Evolutionary conservation across 2,329 filamentous ascomycete genomes (phyloP).

Genomic region (Fusarium sp.): DNA sequence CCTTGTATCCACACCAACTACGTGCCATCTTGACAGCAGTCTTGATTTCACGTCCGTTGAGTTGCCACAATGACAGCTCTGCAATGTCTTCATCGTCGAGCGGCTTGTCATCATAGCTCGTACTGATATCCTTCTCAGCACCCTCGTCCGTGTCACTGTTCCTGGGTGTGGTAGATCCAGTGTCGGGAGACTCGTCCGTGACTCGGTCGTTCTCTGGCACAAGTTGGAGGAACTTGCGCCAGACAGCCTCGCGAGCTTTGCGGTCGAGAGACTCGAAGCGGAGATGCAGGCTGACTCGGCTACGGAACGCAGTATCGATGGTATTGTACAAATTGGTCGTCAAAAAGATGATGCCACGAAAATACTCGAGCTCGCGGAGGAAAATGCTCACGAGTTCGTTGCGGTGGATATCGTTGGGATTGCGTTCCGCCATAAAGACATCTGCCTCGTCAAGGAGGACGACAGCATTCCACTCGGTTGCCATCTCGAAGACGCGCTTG

Average conservation of each 20-base stretch:
- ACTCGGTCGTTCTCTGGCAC: constrained; percentile 40
- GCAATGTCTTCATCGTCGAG: constrained; percentile 52
- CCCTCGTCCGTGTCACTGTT: background rate
- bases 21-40: constrained; percentile 59
- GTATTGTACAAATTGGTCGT: constrained; percentile 57
- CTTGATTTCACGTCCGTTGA: constrained; percentile 61
- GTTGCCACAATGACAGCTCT: constrained; percentile 54
- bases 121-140: background rate
- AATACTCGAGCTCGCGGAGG: constrained; percentile 59
- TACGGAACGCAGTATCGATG: constrained; percentile 59
- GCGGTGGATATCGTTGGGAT: constrained; percentile 57
- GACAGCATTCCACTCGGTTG: constrained; percentile 62
- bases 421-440: constrained; percentile 62
- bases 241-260: constrained; percentile 55
- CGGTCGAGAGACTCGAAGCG: constrained; percentile 55
- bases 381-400: constrained; percentile 63
- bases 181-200: constrained; percentile 3
- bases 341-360: constrained; percentile 58
- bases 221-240: constrained; percentile 59
- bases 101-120: constrained; percentile 8
- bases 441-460: constrained; percentile 65
- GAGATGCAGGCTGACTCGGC: constrained; percentile 60
- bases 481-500: constrained; percentile 59
- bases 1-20: constrained; percentile 59
- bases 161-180: constrained; percentile 11